Evolutionary conservation across 108 stramenopile genomes (phyloP).

Genomic region (Nannochloropsis gaditana): DNA sequence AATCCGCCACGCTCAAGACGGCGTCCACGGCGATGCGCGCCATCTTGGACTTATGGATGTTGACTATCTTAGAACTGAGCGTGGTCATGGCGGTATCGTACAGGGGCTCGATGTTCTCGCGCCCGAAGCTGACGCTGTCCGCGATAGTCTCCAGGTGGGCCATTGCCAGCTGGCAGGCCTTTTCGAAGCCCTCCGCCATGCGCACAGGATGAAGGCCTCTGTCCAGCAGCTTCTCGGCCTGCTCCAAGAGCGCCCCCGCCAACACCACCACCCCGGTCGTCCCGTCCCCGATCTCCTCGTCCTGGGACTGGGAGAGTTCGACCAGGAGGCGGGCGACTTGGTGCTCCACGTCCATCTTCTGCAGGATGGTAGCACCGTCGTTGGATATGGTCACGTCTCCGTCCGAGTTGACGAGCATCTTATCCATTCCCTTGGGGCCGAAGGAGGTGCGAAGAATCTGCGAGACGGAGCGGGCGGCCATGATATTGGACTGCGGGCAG

Average conservation of each 20-base stretch:
- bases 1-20: conserved; percentile 87
- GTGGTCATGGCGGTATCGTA: conserved; percentile 93
- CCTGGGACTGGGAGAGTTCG: conserved; percentile 79
- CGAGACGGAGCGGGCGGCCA: conserved; percentile 91
- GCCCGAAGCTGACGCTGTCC: conserved; percentile 74
- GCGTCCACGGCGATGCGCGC: conserved; percentile 73
- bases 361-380: conserved; percentile 97
- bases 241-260: conserved; percentile 92
- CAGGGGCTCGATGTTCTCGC: conserved; percentile 76
- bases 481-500: conserved; percentile 76
- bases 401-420: conserved; percentile 93
- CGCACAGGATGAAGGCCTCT: conserved; percentile 94
- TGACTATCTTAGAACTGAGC: conserved; percentile 89
- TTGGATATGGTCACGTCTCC: conserved; percentile 99
- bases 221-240: conserved; percentile 85
- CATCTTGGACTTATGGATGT: conserved; percentile 89
- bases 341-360: conserved; percentile 60
- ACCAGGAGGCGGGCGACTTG: conserved; percentile 91
- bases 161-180: conserved; percentile 84
- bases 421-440: conserved; percentile 98
- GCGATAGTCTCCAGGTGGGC: conserved; percentile 71
- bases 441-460: conserved; percentile 87
- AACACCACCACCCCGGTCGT: conserved; percentile 98
- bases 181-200: conserved; percentile 93
- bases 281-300: conserved; percentile 99